Base-by-base conservation (phyloP, 2,329 filamentous ascomycete species). In the Cladorrhinum sp. region DNA sequence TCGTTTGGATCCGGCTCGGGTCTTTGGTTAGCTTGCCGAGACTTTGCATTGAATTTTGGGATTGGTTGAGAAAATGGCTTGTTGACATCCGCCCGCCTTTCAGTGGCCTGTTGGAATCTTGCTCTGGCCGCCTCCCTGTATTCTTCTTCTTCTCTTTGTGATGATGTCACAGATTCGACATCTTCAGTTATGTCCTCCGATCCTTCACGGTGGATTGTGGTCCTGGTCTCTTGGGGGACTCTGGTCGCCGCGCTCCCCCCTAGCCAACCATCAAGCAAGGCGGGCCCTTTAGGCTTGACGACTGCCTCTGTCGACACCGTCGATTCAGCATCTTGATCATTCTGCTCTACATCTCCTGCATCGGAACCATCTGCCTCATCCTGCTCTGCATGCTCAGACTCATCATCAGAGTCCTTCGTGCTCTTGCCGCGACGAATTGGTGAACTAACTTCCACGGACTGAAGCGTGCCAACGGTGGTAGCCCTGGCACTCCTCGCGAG, bases 221-320 rank as follows among this genome's bases (percentile, higher is more conserved):
- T 22, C 20, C 3, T 20, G 4, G 8, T 45, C n/a, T 18, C 16
- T 4, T 13, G n/a, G 20, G 41, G 41, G n/a, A 10, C 16, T 24
- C 23, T 32, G n/a, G 25, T 13, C 7, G 48, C 25, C 16, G 12
- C n/a, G 16, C 32, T 55, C 18, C 23, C 24, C 38, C 2, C 16
- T 9, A 50, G 24, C 50, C 12, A 55, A 8, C 20, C 27, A 36
- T 20, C 32, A 51, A 83, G 78, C 50, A 81, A 62, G 49, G 71
- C 75, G 36, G 74, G 66, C 25, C 69, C 65, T 52, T 68, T 64
- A 29, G 62, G 50, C 57, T 71, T 68, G 16, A 41, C 27, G 22
- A 57, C 45, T 27, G 55, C 56, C 7, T 48, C 36, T 5, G 56
- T 51, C n/a, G 38, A 7, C 29, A 6, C 41, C 8, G 16, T n/a